Evolutionary conservation across 2,329 filamentous ascomycete species (phyloP).

Genomic region (Penicillium brevicompactum): DNA sequence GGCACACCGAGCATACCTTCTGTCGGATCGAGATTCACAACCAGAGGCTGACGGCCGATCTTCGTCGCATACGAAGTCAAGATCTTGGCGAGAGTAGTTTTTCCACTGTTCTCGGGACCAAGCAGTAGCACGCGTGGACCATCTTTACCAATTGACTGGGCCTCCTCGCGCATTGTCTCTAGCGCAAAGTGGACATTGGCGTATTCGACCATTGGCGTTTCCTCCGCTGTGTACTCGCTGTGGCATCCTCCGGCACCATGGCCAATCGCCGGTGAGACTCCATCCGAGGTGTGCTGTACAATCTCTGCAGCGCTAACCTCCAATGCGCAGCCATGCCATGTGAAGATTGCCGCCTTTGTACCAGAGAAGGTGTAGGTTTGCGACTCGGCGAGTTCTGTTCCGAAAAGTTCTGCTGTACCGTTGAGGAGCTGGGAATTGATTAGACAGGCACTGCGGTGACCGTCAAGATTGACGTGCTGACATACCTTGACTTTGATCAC

Average conservation of each 20-base stretch:
- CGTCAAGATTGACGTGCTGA: neutral
- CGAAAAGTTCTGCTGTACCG: constrained; percentile 90
- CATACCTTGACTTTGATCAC: constrained; percentile 57
- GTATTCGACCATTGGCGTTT: constrained; percentile 79
- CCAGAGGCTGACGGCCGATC: constrained; percentile 71
- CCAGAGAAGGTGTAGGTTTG: constrained; percentile 80
- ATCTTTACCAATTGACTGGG: constrained; percentile 52
- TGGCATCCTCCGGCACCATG: constrained; percentile 61
- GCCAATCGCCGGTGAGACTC: constrained; percentile 31
- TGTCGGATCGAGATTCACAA: constrained; percentile 80
- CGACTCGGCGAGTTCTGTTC: constrained; percentile 83
- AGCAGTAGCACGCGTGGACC: constrained; percentile 85
- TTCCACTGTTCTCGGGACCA: constrained; percentile 76
- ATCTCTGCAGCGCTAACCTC: constrained; percentile 69
- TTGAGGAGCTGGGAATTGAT: constrained; percentile 60
- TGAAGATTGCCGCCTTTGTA: constrained; percentile 83
- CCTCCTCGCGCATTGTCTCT: constrained; percentile 68
- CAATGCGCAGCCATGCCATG: constrained; percentile 86
- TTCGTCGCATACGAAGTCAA: constrained; percentile 79
- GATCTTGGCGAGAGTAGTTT: constrained; percentile 77
- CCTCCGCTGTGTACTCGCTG: constrained; percentile 71
- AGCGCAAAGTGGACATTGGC: constrained; percentile 88
- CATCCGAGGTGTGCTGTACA: constrained; percentile 37
- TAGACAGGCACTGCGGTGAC: neutral
- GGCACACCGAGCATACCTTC: constrained; percentile 79